Conservation (phyloP, 202 grass and related monocot species). For the Schoenoplectus triqueter region DNA sequence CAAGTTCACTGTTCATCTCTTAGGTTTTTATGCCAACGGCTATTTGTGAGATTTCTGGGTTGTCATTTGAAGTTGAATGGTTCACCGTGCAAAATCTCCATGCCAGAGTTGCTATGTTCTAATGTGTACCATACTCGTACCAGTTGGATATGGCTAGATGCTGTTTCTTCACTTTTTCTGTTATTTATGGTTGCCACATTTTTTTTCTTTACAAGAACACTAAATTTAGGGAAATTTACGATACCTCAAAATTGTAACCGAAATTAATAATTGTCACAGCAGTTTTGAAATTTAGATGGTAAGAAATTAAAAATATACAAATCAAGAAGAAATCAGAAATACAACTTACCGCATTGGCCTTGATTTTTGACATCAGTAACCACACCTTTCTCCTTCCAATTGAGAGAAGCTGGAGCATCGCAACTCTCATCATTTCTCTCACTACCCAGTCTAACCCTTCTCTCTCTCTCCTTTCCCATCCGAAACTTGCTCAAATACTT, state of each 20-base stretch:
- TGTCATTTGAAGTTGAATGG: neutral
- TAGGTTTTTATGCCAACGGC: neutral
- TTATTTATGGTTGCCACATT: neutral
- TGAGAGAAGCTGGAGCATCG: slow-evolving; percentile 40
- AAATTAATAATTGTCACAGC: neutral
- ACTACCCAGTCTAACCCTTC: neutral
- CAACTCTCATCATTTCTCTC: slow-evolving; percentile 7
- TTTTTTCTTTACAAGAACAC: neutral
- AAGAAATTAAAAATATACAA: neutral
- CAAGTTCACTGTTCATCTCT: neutral
- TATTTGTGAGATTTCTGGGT: neutral
- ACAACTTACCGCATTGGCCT: slow-evolving; percentile 61
- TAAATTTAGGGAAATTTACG: neutral
- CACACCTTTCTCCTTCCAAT: slow-evolving; percentile 59
- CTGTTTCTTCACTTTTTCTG: neutral
- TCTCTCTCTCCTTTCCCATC: slow-evolving; percentile 4
- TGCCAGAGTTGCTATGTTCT: neutral
- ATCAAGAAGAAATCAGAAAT: neutral
- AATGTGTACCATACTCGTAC: neutral
- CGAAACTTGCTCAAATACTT: slow-evolving; percentile 32
- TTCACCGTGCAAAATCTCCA: neutral
- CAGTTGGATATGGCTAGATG: slow-evolving; percentile 22
- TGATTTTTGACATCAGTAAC: slow-evolving; percentile 70
- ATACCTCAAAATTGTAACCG: neutral
- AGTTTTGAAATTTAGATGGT: neutral